Conservation (phyloP, 306 rosid genomes). For the Glycine soja region DNA sequence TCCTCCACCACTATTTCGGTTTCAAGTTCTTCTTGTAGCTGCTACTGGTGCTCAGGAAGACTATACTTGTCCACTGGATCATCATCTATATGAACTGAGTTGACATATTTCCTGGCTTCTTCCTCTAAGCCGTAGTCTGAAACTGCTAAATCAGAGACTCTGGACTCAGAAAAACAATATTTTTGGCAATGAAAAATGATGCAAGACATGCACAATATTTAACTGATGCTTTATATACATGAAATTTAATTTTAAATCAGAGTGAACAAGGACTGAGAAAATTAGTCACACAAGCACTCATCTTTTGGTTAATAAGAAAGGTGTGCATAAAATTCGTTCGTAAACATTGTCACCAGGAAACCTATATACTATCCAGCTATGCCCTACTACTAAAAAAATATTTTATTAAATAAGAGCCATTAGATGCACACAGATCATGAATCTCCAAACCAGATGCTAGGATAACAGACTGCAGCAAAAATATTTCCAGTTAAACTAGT, state of each 20-base stretch:
- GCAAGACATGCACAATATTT: not conserved
- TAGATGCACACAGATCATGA: not conserved
- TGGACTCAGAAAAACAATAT: slow-evolving; percentile 13
- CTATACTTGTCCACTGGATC: slow-evolving; percentile 89
- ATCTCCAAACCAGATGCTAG: slow-evolving; percentile 19
- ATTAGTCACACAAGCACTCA: not conserved
- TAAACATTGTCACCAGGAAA: slow-evolving; percentile 2
- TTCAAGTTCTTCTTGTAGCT: slow-evolving; percentile 65
- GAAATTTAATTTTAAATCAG: not conserved
- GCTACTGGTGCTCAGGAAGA: slow-evolving; percentile 83
- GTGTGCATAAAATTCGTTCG: not conserved
- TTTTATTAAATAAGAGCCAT: not conserved
- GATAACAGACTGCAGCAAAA: slow-evolving; percentile 5
- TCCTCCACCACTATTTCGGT: slow-evolving; percentile 84
- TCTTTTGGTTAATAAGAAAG: not conserved
- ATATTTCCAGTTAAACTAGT: not conserved
- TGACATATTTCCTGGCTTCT: slow-evolving; percentile 77
- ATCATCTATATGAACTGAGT: slow-evolving; percentile 77
- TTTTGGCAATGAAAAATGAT: too few relatives aligned
- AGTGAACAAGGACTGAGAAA: slow-evolving; percentile 6
- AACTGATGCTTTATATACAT: not conserved
- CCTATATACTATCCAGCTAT: not conserved
- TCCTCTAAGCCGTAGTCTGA: slow-evolving; percentile 82
- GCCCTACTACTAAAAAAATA: not conserved
- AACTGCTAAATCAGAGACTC: slow-evolving; percentile 55